Percentiles rank a stretch among this genome's conserved stretches.
These are phyloP conservation scores for Phytophthora syringae DNA, from an alignment of 352 stramenopile genomes.

Conservation along the genomic window DNA sequence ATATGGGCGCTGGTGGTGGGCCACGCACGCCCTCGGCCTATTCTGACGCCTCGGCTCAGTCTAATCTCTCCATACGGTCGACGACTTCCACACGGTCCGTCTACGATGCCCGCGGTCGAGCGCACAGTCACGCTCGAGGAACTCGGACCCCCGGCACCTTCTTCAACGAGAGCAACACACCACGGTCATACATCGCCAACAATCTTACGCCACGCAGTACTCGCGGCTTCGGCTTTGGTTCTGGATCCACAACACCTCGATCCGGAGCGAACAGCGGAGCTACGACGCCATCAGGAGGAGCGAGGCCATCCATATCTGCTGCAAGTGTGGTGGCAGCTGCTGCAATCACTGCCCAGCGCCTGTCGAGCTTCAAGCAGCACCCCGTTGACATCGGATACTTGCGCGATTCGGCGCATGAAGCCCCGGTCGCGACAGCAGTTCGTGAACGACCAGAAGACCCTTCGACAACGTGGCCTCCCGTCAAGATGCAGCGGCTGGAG, in stretches of 20 bases:
- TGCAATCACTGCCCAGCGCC: constrained; percentile 50
- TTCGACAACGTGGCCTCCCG: constrained; percentile 31
- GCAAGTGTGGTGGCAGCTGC: constrained; percentile 41
- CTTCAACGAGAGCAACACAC: constrained; percentile 71
- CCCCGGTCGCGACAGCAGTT: constrained; percentile 2
- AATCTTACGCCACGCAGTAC: constrained; percentile 60
- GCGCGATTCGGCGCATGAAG: constrained; percentile 52
- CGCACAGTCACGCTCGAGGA: constrained; percentile 23
- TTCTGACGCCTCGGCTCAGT: constrained; percentile 76
- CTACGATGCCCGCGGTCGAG: constrained; percentile 45
- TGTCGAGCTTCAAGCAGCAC: constrained; percentile 73
- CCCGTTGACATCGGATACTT: constrained; percentile 77
- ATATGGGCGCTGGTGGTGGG: constrained; percentile 57
- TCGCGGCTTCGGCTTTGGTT: constrained; percentile 39
- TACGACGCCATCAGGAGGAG: constrained; percentile 34
- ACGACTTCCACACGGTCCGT: constrained; percentile 72
- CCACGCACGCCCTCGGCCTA: constrained; percentile 77
- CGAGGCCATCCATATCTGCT: constrained; percentile 43
- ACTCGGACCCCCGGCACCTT: constrained; percentile 42
- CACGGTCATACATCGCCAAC: constrained; percentile 79
- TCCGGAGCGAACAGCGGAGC: constrained; percentile 50
- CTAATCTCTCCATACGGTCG: constrained; percentile 82
- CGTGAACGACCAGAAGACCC: constrained; percentile 35
- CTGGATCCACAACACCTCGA: constrained; percentile 42
- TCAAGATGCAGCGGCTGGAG: constrained; percentile 40